phyloP scores from a whole-genome alignment of 106 monocot species.

The Agapanthus africanus region DNA sequence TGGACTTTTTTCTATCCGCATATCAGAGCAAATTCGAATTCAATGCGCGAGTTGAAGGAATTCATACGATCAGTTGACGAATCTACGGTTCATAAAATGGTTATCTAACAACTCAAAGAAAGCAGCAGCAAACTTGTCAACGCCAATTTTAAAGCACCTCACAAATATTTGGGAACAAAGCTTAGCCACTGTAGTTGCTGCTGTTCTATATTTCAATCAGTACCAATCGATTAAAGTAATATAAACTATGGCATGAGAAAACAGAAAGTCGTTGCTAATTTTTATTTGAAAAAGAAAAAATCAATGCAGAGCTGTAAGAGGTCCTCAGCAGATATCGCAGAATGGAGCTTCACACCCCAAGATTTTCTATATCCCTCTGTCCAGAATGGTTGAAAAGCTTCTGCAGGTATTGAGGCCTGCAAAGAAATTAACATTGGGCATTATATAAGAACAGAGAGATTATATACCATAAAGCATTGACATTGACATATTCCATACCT shows the following conservation, averaged over 20 bases:
- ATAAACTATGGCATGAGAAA: background rate
- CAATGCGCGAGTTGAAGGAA: too few species aligned
- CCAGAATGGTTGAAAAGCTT: slow-evolving; percentile 88
- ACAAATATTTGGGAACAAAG: too few species aligned
- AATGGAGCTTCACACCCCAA: slow-evolving; percentile 77
- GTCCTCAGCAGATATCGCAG: slow-evolving; percentile 61
- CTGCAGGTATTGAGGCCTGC: slow-evolving; percentile 79
- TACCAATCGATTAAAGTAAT: background rate
- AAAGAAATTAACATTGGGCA: slow-evolving; percentile 7
- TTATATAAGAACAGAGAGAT: background rate
- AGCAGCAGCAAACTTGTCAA: too few species aligned
- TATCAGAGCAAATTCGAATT: too few species aligned
- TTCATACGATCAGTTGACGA: too few species aligned
- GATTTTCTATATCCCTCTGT: slow-evolving; percentile 77
- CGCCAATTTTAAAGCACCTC: too few species aligned
- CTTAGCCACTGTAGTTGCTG: too few species aligned
- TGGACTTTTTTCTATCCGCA: too few species aligned
- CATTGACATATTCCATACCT: slow-evolving; percentile 37
- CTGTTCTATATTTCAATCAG: too few species aligned
- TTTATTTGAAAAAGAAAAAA: background rate
- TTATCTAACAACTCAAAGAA: too few species aligned
- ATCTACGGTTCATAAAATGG: too few species aligned
- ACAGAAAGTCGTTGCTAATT: background rate
- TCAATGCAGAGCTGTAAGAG: slow-evolving; percentile 58
- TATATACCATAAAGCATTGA: background rate